Conservation (phyloP, 768 basidiomycete genomes). For the Albatrellus ellisii region DNA sequence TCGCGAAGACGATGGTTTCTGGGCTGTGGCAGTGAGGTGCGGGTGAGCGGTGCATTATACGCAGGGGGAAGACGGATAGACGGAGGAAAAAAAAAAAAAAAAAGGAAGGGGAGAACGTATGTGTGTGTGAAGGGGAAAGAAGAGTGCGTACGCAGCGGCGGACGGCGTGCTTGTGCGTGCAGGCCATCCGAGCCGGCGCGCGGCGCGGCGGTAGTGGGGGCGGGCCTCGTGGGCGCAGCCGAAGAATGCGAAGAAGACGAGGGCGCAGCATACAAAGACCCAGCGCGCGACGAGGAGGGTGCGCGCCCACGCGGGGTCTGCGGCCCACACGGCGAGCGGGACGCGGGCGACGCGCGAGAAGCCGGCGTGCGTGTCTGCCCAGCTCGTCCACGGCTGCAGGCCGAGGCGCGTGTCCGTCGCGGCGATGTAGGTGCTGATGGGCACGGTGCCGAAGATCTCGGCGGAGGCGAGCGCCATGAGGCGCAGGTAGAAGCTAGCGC, state of each 20-base stretch:
- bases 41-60: too few relatives aligned
- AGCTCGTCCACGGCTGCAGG: conserved; percentile 30
- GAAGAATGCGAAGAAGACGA: conserved; percentile 38
- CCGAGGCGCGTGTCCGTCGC: conserved; percentile 14
- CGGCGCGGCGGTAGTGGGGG: conserved; percentile 23
- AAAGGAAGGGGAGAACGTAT: too few relatives aligned
- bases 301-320: conserved; percentile 3
- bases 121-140: too few relatives aligned
- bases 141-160: too few relatives aligned
- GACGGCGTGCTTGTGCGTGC: too few relatives aligned
- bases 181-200: too few relatives aligned
- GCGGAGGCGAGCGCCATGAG: conserved; percentile 23
- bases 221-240: conserved; percentile 37
- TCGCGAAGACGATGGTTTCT: too few relatives aligned
- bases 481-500: conserved; percentile 32
- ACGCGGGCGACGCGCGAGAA: conserved; percentile 28
- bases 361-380: conserved; percentile 36
- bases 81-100: too few relatives aligned
- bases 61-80: too few relatives aligned
- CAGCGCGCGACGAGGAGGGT: conserved; percentile 27
- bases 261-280: conserved; percentile 23
- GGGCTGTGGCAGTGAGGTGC: too few relatives aligned
- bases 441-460: conserved; percentile 20
- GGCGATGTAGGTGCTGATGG: conserved; percentile 17
- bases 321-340: conserved; percentile 28